Base-by-base conservation (phyloP, 768 basidiomycete species). In the Galerina marginata region DNA sequence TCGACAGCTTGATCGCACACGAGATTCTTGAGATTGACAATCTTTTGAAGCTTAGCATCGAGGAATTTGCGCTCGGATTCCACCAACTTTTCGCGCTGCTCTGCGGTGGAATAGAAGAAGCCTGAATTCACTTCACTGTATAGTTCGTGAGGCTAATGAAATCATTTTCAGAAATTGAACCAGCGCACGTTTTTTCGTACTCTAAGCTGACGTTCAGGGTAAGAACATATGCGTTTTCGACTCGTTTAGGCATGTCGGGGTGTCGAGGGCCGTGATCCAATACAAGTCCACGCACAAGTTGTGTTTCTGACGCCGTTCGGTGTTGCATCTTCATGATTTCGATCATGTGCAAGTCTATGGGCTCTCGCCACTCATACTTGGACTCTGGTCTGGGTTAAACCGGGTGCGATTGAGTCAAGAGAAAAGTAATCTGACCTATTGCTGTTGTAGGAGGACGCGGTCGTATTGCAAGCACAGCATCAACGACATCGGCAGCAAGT, bases 241-340 rank as follows among this genome's bases (percentile, higher is more conserved):
- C 86, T 69, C 95, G 88, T 82, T 95, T 99, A 39, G 97, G 96
- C 97, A 99, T 99, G 77, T 99, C 97, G 10, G 97, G 96, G 78
- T 99, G 97, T 65, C 97, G 82, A 57, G 93, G 93, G 65, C 97
- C 96, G 72, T 99, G 96, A 78, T 99, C 97, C 67, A 99, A 83
- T 46, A 99, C 97, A 59, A 99, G 83, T 38, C 97, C 97, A 67
- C 93, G 91, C 69, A 99, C 81, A 40, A 99, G 87, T 72, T 97
- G 92, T 33, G 97, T 99, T 75, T 99, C 97, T 23, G 94, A 95
- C 63, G 97, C 95, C 44, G 91, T 96, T 69, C 96, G 91, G 79
- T 99, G 97, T 75, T 97, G 96, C 97, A 99, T 99, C 81, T 99
- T 99, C 97, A 99, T 99, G 63, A 99, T 89, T 78, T 99, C 97